Conservation (phyloP, 2,329 filamentous ascomycete species). For the Leptographium galeiforme region DNA sequence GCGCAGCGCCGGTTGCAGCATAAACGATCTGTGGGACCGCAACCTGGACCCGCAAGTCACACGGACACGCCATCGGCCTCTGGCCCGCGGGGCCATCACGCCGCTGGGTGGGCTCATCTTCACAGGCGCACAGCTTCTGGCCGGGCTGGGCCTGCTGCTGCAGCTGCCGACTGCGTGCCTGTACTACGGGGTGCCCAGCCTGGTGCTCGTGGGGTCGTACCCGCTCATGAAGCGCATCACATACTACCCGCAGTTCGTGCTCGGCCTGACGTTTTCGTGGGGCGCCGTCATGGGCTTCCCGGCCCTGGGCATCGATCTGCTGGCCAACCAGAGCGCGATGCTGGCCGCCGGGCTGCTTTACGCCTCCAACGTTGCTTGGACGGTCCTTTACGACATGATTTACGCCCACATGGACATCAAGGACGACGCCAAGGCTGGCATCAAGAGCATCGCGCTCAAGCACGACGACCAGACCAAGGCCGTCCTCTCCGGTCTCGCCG, state of each 20-base stretch:
- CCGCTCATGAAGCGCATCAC: conserved; percentile 77
- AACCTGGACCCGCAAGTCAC: conserved; percentile 71
- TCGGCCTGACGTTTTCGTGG: conserved; percentile 81
- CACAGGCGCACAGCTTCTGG: conserved; percentile 59
- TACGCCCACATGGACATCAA: conserved; percentile 88
- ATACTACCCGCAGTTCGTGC: conserved; percentile 72
- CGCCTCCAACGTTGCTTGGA: conserved; percentile 71
- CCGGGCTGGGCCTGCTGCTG: conserved; percentile 59
- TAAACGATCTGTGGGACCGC: conserved; percentile 85
- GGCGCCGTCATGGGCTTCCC: conserved; percentile 81
- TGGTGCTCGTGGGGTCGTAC: conserved; percentile 62
- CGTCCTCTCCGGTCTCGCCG: conserved; percentile 57
- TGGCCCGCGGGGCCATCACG: conserved; percentile 65
- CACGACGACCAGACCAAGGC: conserved; percentile 67
- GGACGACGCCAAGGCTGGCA: conserved; percentile 73
- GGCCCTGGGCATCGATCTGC: conserved; percentile 63
- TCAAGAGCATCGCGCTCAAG: conserved; percentile 75
- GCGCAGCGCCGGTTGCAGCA: conserved; percentile 76
- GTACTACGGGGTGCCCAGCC: conserved; percentile 62
- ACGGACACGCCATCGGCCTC: conserved; percentile 64
- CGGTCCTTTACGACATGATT: conserved; percentile 81
- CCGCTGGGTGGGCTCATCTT: conserved; percentile 60
- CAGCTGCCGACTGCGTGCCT: conserved; percentile 65
- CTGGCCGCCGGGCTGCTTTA: conserved; percentile 59
- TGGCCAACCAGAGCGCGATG: conserved; percentile 48